Evolutionary conservation across 805 yeast genomes (phyloP).

Genomic region (Ogataea methylovora): DNA sequence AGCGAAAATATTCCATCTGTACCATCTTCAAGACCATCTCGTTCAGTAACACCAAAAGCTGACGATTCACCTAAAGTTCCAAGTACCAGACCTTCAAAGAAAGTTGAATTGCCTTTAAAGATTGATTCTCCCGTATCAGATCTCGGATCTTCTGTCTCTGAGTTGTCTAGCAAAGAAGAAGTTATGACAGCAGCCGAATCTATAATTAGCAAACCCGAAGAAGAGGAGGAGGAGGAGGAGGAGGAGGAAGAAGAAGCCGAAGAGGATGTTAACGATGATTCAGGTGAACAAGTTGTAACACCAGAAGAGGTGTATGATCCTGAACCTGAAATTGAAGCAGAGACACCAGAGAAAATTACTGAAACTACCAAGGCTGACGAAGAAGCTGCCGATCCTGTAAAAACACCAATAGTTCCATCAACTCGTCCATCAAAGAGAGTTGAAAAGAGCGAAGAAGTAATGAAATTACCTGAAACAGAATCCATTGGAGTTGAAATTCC

Average conservation of each 20-base stretch:
- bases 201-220: neutral
- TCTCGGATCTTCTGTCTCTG: too few relatives aligned
- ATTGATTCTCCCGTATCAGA: too few relatives aligned
- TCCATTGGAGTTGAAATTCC: constrained; percentile 1
- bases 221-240: constrained; percentile 1
- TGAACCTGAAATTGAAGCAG: constrained; percentile 4
- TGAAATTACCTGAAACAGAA: neutral
- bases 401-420: neutral
- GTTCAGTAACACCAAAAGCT: neutral
- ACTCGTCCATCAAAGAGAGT: constrained; percentile 1
- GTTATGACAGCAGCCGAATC: neutral
- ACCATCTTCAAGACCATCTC: constrained; percentile 2
- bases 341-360: constrained; percentile 6
- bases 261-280: neutral
- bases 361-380: constrained; percentile 14
- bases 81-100: neutral
- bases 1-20: constrained; percentile 1
- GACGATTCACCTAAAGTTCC: neutral
- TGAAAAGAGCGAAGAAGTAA: neutral
- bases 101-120: neutral
- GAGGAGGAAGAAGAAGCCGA: neutral
- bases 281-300: neutral
- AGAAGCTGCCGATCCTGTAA: neutral
- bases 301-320: neutral
- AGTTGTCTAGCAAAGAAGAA: too few relatives aligned